Base-by-base conservation (phyloP, 1,284 basidiomycete species). In the Moesziomyces parantarcticus region DNA sequence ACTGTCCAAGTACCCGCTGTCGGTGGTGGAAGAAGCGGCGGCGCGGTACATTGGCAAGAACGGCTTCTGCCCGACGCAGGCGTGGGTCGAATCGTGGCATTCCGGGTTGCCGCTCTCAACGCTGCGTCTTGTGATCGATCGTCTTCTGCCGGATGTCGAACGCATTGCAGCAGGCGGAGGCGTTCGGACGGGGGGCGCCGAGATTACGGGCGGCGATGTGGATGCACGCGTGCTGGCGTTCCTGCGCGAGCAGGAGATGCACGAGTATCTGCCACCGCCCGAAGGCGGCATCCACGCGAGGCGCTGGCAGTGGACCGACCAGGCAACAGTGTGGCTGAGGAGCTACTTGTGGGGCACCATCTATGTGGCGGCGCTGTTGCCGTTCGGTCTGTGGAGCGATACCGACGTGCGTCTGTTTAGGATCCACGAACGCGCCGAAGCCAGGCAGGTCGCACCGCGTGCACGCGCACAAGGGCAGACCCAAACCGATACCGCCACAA, bases 291-390 rank as follows among this genome's bases (percentile, higher is more conserved):
- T 60, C 5, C 73, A 74, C 41, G 32, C 72, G 16, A 57, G 76
- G 9, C 59, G 63, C 0, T 83, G 81, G 70, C 42, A 57, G 26
- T 83, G 81, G 81, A 79, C 63, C 5, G 60, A 63, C 0, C 64
- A 80, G 11, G 77, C 73, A 0, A 26, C 21, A 0, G 59, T 82
- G 5, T 83, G 82, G 81, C 53, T 81, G 18, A 56, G 64, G 22
- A 78, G 70, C 42, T 83, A 78, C 47, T 34, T 83, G 21, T 83
- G 81, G 79, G 81, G 81, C 5, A 45, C 67, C 8, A 71, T 83
- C 25, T 83, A 76, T 50, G 68, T 77, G 5, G 32, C 46, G 7
- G 75, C 57, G 2, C n/a, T 78, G 25, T 26, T 76, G 36, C 76
- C 78, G 21, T 74, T 50, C 25, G 69, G 60, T 2, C 29, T 82